These are phyloP conservation scores for Ehretia macrophylla DNA, from an alignment of 257 asterid species.

Conservation along the genomic window DNA sequence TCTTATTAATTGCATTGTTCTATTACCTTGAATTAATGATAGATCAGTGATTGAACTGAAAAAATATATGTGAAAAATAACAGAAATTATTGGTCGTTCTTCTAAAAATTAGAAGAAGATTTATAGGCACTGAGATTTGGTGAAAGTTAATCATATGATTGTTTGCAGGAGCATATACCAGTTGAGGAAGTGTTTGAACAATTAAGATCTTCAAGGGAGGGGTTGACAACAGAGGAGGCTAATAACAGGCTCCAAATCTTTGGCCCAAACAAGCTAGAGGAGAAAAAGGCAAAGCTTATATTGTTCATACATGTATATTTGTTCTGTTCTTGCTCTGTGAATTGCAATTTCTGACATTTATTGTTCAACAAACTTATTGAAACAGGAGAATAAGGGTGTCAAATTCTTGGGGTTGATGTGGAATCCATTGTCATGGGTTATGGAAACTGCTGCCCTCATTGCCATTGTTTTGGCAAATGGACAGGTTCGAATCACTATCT, in stretches of 20 bases:
- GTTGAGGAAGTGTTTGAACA: constrained; percentile 69
- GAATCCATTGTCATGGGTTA: constrained; percentile 80
- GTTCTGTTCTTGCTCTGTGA: not conserved
- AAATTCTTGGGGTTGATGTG: constrained; percentile 79
- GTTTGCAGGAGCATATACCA: constrained; percentile 64
- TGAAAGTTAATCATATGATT: not conserved
- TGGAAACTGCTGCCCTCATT: constrained; percentile 75
- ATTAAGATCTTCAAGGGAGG: constrained; percentile 64
- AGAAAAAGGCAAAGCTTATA: constrained; percentile 49
- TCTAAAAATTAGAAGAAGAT: no score
- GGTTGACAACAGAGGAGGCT: constrained; percentile 58
- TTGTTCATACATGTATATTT: not conserved
- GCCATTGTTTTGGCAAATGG: constrained; percentile 68
- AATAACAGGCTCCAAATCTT: constrained; percentile 52
- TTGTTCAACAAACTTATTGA: not conserved
- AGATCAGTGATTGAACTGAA: no score
- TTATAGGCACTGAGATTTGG: no score
- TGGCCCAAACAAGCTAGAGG: constrained; percentile 89
- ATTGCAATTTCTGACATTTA: not conserved
- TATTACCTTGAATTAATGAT: no score
- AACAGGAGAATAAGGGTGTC: constrained; percentile 59
- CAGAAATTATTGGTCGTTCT: no score
- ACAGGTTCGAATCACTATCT: constrained; percentile 23
- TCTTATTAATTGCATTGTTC: no score
- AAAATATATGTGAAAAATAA: no score